Evolutionary conservation across 805 yeast species (phyloP), one percentile per base, ranked within the genome.

Genomic region (Ogataea zsoltii): DNA sequence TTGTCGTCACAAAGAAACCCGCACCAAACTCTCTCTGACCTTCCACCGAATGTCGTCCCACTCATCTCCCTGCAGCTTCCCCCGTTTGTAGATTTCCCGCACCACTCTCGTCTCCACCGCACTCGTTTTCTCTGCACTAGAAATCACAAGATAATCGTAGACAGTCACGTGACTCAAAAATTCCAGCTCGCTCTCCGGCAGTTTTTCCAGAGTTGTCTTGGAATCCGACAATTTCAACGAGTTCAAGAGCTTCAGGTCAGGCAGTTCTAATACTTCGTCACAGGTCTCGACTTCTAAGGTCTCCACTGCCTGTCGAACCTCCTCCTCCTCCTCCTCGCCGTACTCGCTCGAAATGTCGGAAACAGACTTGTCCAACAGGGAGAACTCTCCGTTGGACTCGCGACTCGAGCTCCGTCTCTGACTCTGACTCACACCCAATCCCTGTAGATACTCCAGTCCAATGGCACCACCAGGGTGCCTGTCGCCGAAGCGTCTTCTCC

Each of bases 401-500:
- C 45, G 44, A 31, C 48, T 46, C 21, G 38, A 23, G 9, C 37
- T 33, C 9, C 40, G 19, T 7, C 39, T 36, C 16, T 37, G 44
- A 31, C 36, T 28, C 28, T 43, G 29, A 12, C 49, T n/a, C n/a
- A n/a, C n/a, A n/a, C n/a, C 25, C 25, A 21, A 21, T 5, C 25
- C 39, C 17, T 41, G 49, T 33, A 55, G 52, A 46, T 68, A 74
- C 6, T 73, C 69, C 42, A 70, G 71, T 13, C 97, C 97, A 58
- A 89, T 88, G 2, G 94, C 85, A 14, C 97, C 97, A 16, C 96
- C 96, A 1, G 97, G 97, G 58, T 89, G 97, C 59, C 84, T 77
- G 50, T 76, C 76, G 7, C 85, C 82, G 65, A 89, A 89, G 30
- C 74, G 64, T 46, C 63, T 66, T 50, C 74, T 75, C 33, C 96